Evolutionary conservation across 768 basidiomycete species (phyloP), one percentile per base, ranked within the genome.

Genomic region (Gyrodon lividus): DNA sequence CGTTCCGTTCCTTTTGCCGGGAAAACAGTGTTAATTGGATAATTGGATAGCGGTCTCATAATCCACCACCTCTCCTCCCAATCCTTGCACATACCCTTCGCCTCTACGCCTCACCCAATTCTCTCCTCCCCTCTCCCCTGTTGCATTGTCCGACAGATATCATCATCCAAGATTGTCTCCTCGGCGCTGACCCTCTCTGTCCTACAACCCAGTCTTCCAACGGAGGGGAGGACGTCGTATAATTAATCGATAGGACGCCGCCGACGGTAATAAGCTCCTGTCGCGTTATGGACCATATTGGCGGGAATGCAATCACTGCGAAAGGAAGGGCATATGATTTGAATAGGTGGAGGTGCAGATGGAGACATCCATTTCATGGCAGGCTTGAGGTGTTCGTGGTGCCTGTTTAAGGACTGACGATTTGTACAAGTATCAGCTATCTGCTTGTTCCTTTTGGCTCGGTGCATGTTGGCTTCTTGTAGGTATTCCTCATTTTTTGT

Each of bases 361-460:
- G 74, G 75, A 65, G 74, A 19, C 74, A 75, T 62, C 67, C 74
- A 23, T 75, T 77, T 48, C 74, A 77, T 57, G 74, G 73, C 24
- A 58, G 60, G 17, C 54, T 60, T 12, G 70, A 70, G 38, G 70
- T 72, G 2, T 61, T 62, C 4, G 74, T 77, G 1, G 67, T 76
- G 19, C 61, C 68, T 6, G 55, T 68, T 20, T 57, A 39, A 63
- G 17, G 17, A 46, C 14, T 19, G 8, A 26, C 7, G 24, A 4
- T 26, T 26, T 26, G 24, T 26, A 4, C 24, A 7, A 26, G 24
- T 26, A 7, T 7, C 7, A 7, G 24, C 7, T 26, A 4, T 26
- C 7, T 7, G 24, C 4, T 26, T 4, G 24, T 26, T 26, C 24
- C 4, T 7, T 26, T 7, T 26, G 24, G 7, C 24, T 26, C 4